Conservation (phyloP, 2,329 filamentous ascomycete genomes). For the Biscogniauxia mediterranea region DNA sequence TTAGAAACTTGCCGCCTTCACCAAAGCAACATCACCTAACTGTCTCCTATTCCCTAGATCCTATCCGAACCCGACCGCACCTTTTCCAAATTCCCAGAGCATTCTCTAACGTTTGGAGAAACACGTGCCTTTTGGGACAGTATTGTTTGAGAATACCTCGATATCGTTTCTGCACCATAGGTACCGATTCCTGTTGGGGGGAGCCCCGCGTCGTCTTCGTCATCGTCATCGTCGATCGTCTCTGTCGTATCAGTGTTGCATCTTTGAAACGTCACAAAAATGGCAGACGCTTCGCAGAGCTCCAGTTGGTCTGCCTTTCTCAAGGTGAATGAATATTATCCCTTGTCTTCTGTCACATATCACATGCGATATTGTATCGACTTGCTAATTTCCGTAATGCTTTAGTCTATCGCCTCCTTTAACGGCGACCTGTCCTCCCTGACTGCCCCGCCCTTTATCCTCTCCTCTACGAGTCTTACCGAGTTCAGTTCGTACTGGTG, state of each 20-base stretch:
- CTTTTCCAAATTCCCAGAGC: not conserved
- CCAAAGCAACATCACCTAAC: not conserved
- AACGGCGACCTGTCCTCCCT: conserved; percentile 52
- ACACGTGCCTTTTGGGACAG: not conserved
- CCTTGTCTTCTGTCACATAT: conserved; percentile 5
- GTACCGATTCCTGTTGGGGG: conserved; percentile 11
- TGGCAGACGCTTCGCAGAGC: conserved; percentile 27
- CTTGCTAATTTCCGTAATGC: not conserved
- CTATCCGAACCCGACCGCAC: not conserved
- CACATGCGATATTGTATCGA: not conserved
- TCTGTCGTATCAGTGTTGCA: conserved; percentile 3
- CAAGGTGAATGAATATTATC: conserved; percentile 28
- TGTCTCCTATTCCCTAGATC: not conserved
- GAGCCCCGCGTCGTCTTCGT: conserved; percentile 4
- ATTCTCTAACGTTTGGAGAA: not conserved
- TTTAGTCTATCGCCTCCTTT: conserved; percentile 36
- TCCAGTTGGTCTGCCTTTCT: conserved; percentile 34
- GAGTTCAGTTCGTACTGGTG: conserved; percentile 52
- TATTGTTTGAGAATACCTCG: not conserved
- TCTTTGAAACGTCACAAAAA: conserved; percentile 13
- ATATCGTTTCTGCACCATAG: not conserved
- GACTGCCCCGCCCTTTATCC: conserved; percentile 49
- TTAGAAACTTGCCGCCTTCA: not conserved
- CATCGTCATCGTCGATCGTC: conserved; percentile 3
- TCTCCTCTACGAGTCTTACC: conserved; percentile 46